Evolutionary conservation across 441 rosid genomes (phyloP).

Genomic region (Bocquillonia castaneifolia): DNA sequence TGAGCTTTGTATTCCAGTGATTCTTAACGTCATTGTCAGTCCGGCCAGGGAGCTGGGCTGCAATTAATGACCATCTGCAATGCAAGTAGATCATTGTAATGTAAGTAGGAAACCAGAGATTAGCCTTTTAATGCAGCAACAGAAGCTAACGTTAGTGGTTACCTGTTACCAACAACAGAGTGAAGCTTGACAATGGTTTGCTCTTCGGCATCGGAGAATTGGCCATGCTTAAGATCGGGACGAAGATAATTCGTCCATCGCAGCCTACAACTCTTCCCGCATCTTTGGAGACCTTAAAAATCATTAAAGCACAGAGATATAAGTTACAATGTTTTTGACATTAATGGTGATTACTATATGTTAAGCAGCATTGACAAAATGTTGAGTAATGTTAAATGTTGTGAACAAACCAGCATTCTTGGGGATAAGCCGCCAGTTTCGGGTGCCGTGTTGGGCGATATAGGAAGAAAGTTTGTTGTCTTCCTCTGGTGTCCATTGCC

Average conservation of each 20-base stretch:
- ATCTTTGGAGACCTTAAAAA: slow-evolving; percentile 55
- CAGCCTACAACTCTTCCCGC: slow-evolving; percentile 80
- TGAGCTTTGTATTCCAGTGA: slow-evolving; percentile 92
- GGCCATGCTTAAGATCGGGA: slow-evolving; percentile 76
- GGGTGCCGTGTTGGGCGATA: slow-evolving; percentile 89
- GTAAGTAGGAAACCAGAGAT: background rate
- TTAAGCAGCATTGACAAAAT: too few species aligned
- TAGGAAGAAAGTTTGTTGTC: slow-evolving; percentile 93
- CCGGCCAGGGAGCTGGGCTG: slow-evolving; percentile 92
- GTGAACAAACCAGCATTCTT: slow-evolving; percentile 66
- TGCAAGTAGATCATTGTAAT: background rate
- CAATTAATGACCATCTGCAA: slow-evolving; percentile 81
- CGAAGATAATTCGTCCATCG: slow-evolving; percentile 85
- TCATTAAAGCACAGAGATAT: background rate
- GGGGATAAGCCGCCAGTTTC: slow-evolving; percentile 97
- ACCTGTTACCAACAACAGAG: slow-evolving; percentile 36
- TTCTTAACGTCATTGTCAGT: slow-evolving; percentile 91
- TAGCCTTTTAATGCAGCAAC: background rate
- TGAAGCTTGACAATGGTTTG: slow-evolving; percentile 75
- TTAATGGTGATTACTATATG: too few species aligned
- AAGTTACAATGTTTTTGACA: too few species aligned
- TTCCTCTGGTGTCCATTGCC: slow-evolving; percentile 96
- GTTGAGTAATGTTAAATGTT: background rate
- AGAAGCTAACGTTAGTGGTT: background rate
- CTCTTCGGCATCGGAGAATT: slow-evolving; percentile 64